Evolutionary conservation across 345 rosid species (phyloP).

Genomic region (Rhodomyrtus tomentosa): DNA sequence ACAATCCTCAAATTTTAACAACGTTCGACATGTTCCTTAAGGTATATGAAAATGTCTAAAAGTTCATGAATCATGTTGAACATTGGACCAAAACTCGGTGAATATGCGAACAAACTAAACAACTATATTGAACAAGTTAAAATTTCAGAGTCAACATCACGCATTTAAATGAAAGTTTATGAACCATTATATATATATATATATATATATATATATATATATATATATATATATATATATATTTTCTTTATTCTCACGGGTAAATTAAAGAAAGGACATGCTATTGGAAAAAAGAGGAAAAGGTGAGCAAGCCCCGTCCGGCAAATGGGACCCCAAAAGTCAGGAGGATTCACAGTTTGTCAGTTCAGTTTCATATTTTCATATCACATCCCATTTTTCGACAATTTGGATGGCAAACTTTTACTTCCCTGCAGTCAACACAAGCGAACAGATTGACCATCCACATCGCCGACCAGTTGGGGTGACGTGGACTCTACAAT

Average conservation of each 20-base stretch:
- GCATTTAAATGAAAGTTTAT: background rate
- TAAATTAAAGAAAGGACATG: background rate
- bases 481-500: background rate
- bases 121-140: fast-evolving
- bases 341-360: background rate
- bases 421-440: background rate
- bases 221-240: too few relatives aligned
- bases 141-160: fast-evolving
- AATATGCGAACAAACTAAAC: too few relatives aligned
- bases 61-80: fast-evolving
- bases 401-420: background rate
- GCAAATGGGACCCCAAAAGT: background rate
- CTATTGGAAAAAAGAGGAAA: background rate
- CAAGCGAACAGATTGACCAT: background rate
- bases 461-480: background rate
- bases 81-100: background rate
- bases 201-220: too few relatives aligned
- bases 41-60: background rate
- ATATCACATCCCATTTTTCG: background rate
- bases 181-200: too few relatives aligned
- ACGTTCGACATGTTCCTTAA: background rate
- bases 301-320: background rate
- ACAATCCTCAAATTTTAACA: background rate
- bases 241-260: background rate
- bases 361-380: background rate